Base-by-base conservation (phyloP, 75 land plant species). In the Picea glauca region DNA sequence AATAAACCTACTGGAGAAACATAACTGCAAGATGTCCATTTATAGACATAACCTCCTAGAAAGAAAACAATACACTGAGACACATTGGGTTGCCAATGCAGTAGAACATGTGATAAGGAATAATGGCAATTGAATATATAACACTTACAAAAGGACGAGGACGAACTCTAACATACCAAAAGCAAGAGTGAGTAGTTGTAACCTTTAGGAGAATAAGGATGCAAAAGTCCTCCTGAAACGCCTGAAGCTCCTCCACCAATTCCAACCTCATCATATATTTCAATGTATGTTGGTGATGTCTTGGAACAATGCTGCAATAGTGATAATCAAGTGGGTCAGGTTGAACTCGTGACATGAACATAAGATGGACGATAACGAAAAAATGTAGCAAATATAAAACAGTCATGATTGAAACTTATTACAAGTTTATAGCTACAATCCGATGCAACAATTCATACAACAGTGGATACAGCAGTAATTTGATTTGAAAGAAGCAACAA, bases 231-330 rank as follows among this genome's bases (percentile, higher is more conserved):
- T 74, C 99, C 99, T 50, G 99, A 78, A 23, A 89, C 92, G 43
- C 99, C 99, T 65, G 99, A 96, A 5, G 99, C 98, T 72, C 95
- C 98, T 54, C 96, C 98, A 8, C 92, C 99, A 68, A 96, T 87
- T 8, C 99, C 99, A 70, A 70, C 81, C 79, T 94, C 98, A 82
- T 96, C 99, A 82, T 82, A 91, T 9, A 96, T 78, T 46, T 96
- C 99, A 74, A 96, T 79, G 17, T 79, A 64, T 5, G 93, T 32
- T 46, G 38, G 54, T 13, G 81, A 80, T 3, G 83, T 90, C 83
- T 81, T 88, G 35, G 85, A 56, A 62, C 58, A 46, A 46, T 58
- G 83, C 84, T 85, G 76, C 26, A 70, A 23, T 4, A 43, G 21
- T 40, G n/a, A 35, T 18, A 8, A 6, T 40, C 11, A 5, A 70